Base-by-base conservation (phyloP, 2,329 filamentous ascomycete species). In the Zelopaecilomyces penicillatus region DNA sequence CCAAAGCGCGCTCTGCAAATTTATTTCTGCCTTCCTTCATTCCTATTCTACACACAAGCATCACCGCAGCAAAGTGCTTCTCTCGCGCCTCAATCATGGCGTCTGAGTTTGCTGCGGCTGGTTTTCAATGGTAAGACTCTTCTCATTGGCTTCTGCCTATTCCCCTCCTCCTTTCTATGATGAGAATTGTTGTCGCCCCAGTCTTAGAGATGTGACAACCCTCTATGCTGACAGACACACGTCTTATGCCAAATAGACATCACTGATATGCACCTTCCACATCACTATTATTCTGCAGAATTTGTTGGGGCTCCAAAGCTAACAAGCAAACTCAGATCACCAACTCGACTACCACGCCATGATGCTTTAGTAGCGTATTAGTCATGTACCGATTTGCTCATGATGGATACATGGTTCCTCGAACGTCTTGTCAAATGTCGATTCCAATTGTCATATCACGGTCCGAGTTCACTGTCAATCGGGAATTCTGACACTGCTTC, bases 211-310 rank as follows among this genome's bases (percentile, higher is more conserved):
- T 66, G 40, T 63, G 65, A 69, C 65, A 67, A 68, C 64, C 66
- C 64, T 70, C 62, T 52, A 55, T 71, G 68, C 64, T 70, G 68
- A 71, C 59, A 65, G 68, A 73, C 73, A 67, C 55, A 54, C 19
- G 73, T 76, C 73, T 69, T 70, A 66, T 65, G 69, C 74, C 73
- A 77, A 76, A 74, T 65, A 71, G 73, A 76, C 70, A 57, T 60
- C 54, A 60, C 71, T 74, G 70, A 74, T 63, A 41, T 28, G 41
- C 50, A 51, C 52, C 43, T 34, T 34, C 9, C 32, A 9, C 32
- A 34, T 12, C 3, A 12, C 9, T 9, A 34, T 34, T 12, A 9
- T 9, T 34, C 32, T 34, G 12, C 12, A 9, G 9, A 34, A 34
- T 34, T 9, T 34, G 32, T 34, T 12, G 32, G 12, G 12, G 27